phyloP scores from a whole-genome alignment of 2,329 filamentous ascomycete genomes.

The Microdochium trichocladiopsis region DNA sequence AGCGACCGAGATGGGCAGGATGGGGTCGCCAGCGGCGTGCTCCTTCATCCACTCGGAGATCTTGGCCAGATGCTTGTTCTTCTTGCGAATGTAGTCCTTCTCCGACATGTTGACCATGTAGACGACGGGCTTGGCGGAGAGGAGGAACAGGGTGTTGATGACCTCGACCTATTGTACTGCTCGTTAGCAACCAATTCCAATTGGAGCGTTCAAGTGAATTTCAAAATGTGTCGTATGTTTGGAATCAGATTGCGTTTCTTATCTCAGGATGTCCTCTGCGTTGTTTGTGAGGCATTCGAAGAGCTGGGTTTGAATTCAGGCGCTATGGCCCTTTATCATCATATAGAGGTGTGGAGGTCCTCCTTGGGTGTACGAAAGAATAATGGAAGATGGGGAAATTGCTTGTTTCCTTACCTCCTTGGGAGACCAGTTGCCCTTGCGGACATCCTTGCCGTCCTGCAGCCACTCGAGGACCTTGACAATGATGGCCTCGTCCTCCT shows the following conservation, averaged over 20 bases:
- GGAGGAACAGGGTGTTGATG: constrained; percentile 92
- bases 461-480: constrained; percentile 82
- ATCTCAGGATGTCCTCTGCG: constrained; percentile 84
- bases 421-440: constrained; percentile 80
- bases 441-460: constrained; percentile 85
- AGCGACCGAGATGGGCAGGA: constrained; percentile 87
- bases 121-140: constrained; percentile 94
- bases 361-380: constrained; percentile 3
- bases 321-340: constrained; percentile 97
- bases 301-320: constrained; percentile 99
- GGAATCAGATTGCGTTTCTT: constrained; percentile 63
- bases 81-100: constrained; percentile 94
- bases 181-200: background rate
- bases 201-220: background rate
- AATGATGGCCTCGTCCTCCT: constrained; percentile 87
- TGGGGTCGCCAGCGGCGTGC: constrained; percentile 77
- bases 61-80: constrained; percentile 97
- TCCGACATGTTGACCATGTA: constrained; percentile 96
- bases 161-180: constrained; percentile 68
- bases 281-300: constrained; percentile 83
- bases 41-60: constrained; percentile 94
- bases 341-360: constrained; percentile 40
- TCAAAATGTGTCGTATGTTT: background rate
- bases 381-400: constrained; percentile 10
- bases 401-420: constrained; percentile 74